Percentiles rank a stretch among this genome's conserved stretches.
phyloP scores from a whole-genome alignment of 2,329 filamentous ascomycete genomes.

The Ascochyta rabiei region DNA sequence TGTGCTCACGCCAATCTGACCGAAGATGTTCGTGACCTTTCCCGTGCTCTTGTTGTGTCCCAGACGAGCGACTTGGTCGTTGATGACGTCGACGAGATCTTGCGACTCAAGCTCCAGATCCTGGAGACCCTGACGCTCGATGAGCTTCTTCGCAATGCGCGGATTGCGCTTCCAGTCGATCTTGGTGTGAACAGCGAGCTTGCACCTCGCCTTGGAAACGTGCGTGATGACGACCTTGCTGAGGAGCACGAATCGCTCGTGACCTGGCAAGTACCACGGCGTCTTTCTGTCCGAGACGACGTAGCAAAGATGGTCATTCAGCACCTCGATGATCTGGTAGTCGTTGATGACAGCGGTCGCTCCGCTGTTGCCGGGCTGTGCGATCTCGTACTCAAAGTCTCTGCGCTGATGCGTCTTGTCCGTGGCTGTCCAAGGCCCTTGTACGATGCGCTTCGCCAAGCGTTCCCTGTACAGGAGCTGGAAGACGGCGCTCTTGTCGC shows the following conservation, averaged over 20 bases:
- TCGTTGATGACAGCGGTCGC: conserved; percentile 68
- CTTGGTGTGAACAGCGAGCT: conserved; percentile 83
- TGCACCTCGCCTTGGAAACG: conserved; percentile 88
- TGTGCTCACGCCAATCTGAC: conserved; percentile 72
- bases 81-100: conserved; percentile 75
- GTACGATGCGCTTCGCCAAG: conserved; percentile 64
- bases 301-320: conserved; percentile 66
- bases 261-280: conserved; percentile 85
- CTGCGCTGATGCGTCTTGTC: conserved; percentile 75
- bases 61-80: conserved; percentile 77
- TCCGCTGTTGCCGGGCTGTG: conserved; percentile 50
- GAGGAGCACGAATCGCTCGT: conserved; percentile 77
- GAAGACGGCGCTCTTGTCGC: conserved; percentile 94
- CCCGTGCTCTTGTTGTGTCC: conserved; percentile 76
- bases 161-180: conserved; percentile 78
- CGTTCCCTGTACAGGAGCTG: conserved; percentile 83
- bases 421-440: conserved; percentile 80
- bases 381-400: conserved; percentile 80
- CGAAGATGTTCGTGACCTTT: conserved; percentile 80
- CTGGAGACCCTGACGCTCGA: conserved; percentile 71
- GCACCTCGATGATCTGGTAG: conserved; percentile 80
- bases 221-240: conserved; percentile 95
- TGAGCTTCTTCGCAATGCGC: conserved; percentile 53
- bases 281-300: conserved; percentile 68
- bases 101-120: conserved; percentile 76